Conservation (phyloP, 805 yeast species). For the Kluyveromyces aestuarii region DNA sequence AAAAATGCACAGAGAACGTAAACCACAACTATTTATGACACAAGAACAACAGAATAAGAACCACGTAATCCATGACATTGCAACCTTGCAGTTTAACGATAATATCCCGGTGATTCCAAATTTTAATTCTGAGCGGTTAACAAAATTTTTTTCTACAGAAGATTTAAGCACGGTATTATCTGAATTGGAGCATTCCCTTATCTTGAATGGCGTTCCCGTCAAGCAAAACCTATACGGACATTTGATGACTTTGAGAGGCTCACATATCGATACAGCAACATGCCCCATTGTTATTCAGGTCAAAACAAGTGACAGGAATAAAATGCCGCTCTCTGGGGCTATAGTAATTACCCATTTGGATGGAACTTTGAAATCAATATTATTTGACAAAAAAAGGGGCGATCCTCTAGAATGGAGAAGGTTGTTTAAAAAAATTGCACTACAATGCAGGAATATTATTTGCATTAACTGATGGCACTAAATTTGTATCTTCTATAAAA, state of each 20-base stretch:
- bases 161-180: conserved; percentile 22
- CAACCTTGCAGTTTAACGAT: conserved; percentile 19
- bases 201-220: conserved; percentile 15
- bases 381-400: conserved; percentile 47
- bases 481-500: background rate
- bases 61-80: conserved; percentile 17
- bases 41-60: conserved; percentile 19
- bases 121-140: conserved; percentile 20
- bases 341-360: conserved; percentile 35
- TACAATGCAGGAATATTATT: conserved; percentile 49
- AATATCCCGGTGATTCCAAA: conserved; percentile 3
- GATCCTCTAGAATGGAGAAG: conserved; percentile 73
- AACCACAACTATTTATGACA: conserved; percentile 7
- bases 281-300: conserved; percentile 32
- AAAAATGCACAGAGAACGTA: background rate
- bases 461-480: conserved; percentile 27
- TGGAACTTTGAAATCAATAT: conserved; percentile 38
- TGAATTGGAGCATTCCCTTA: conserved; percentile 24
- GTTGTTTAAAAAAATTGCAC: conserved; percentile 47
- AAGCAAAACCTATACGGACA: conserved; percentile 15
- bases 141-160: conserved; percentile 23
- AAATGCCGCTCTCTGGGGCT: conserved; percentile 37
- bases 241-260: conserved; percentile 10
- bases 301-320: conserved; percentile 37
- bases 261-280: conserved; percentile 14